Percentiles rank a stretch among this genome's conserved stretches.
Conservation (phyloP, 2,329 filamentous ascomycete species). For the Paraphoma chrysanthemicola region DNA sequence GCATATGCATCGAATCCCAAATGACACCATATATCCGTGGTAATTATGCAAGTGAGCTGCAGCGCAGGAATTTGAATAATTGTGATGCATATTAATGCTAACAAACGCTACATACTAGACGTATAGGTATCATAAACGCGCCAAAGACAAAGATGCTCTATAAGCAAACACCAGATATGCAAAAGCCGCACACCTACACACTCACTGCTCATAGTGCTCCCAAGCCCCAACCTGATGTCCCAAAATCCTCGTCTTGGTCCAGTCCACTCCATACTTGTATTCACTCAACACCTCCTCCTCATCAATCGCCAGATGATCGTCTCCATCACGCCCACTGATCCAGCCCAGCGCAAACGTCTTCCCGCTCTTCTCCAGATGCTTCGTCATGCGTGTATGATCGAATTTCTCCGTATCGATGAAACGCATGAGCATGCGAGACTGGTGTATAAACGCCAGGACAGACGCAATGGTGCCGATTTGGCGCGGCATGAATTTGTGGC, state of each 20-base stretch:
- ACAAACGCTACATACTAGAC: too few relatives aligned
- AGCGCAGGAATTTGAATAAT: too few relatives aligned
- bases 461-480: slow-evolving; percentile 81
- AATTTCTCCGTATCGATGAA: slow-evolving; percentile 75
- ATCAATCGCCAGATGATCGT: slow-evolving; percentile 78
- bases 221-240: slow-evolving; percentile 41
- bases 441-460: slow-evolving; percentile 78
- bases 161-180: too few relatives aligned
- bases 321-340: slow-evolving; percentile 76
- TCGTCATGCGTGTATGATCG: slow-evolving; percentile 67
- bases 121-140: too few relatives aligned
- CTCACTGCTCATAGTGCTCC: slow-evolving; percentile 27
- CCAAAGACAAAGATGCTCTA: too few relatives aligned
- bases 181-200: too few relatives aligned
- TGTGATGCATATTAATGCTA: too few relatives aligned
- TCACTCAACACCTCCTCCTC: slow-evolving; percentile 72
- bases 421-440: slow-evolving; percentile 78
- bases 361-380: slow-evolving; percentile 63
- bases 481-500: slow-evolving; percentile 75
- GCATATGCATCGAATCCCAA: too few relatives aligned
- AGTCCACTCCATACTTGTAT: slow-evolving; percentile 68
- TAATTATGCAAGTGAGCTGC: too few relatives aligned
- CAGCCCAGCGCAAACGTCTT: slow-evolving; percentile 79
- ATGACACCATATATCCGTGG: too few relatives aligned
- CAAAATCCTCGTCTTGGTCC: slow-evolving; percentile 39